Evolutionary conservation across 306 rosid species (phyloP).

Genomic region (Fragaria nilgerrensis): DNA sequence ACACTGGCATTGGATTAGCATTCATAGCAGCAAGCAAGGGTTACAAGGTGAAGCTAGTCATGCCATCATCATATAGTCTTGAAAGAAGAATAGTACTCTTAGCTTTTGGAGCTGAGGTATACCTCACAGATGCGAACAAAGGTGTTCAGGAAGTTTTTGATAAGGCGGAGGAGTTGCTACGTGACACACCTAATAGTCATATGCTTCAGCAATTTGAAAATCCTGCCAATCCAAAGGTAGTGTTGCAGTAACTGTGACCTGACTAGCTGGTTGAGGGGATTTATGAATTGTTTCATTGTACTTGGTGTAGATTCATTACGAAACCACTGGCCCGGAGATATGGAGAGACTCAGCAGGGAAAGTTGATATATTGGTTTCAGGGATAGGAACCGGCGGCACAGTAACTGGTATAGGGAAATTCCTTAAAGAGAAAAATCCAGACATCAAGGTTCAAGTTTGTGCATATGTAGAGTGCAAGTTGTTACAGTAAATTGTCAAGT

Average conservation of each 20-base stretch:
- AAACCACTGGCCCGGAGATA: constrained; percentile 87
- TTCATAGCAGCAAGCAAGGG: constrained; percentile 69
- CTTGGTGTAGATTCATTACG: constrained; percentile 66
- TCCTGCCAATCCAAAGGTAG: constrained; percentile 70
- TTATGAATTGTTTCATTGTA: not conserved
- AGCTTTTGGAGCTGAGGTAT: constrained; percentile 83
- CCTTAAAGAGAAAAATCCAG: constrained; percentile 70
- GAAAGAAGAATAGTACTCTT: constrained; percentile 63
- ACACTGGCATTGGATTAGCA: constrained; percentile 87
- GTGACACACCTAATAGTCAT: constrained; percentile 49
- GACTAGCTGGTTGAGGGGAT: constrained; percentile 1
- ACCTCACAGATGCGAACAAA: constrained; percentile 60
- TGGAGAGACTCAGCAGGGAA: constrained; percentile 79
- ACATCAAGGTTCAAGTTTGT: constrained; percentile 53
- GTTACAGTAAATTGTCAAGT: not conserved
- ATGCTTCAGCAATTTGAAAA: constrained; percentile 59
- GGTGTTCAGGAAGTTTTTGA: constrained; percentile 45
- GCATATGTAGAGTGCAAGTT: not conserved
- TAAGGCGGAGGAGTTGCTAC: constrained; percentile 53
- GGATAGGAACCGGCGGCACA: constrained; percentile 87
- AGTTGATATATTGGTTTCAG: constrained; percentile 67
- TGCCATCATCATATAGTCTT: constrained; percentile 58
- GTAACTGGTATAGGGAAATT: constrained; percentile 65
- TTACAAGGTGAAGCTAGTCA: constrained; percentile 53
- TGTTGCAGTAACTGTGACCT: constrained; percentile 1